Conservation (phyloP, 305 asterid genomes). For the Fraxinus latifolia region DNA sequence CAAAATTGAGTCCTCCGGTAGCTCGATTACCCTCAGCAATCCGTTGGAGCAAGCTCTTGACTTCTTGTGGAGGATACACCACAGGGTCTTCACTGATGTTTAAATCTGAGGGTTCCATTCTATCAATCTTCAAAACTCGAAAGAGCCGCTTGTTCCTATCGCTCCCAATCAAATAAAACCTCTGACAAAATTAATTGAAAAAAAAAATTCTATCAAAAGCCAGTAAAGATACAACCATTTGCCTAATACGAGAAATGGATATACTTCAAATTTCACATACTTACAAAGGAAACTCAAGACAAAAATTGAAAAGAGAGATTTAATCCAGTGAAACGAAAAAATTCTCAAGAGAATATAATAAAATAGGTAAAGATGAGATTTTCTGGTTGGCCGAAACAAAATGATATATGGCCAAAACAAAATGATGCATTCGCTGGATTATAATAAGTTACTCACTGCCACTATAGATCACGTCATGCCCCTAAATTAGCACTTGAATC, state of each 20-base stretch:
- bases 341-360: not conserved
- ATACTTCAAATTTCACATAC: constrained; percentile 12
- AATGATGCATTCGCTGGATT: not conserved
- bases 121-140: constrained; percentile 84
- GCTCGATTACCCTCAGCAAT: constrained; percentile 97
- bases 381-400: not conserved
- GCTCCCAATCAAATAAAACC: constrained; percentile 96
- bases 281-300: constrained; percentile 1
- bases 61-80: constrained; percentile 87
- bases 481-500: not conserved
- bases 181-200: constrained; percentile 42
- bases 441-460: not conserved
- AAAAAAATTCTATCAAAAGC: not conserved
- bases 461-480: not conserved
- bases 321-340: not conserved
- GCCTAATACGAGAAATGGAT: not conserved
- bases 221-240: not conserved
- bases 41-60: constrained; percentile 83
- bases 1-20: constrained; percentile 86
- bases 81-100: constrained; percentile 97
- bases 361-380: not conserved
- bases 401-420: not conserved
- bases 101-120: constrained; percentile 94
- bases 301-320: not conserved
- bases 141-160: constrained; percentile 77